These are phyloP conservation scores for Globisporangium middletonii DNA, from an alignment of 352 stramenopile species.

Conservation along the genomic window DNA sequence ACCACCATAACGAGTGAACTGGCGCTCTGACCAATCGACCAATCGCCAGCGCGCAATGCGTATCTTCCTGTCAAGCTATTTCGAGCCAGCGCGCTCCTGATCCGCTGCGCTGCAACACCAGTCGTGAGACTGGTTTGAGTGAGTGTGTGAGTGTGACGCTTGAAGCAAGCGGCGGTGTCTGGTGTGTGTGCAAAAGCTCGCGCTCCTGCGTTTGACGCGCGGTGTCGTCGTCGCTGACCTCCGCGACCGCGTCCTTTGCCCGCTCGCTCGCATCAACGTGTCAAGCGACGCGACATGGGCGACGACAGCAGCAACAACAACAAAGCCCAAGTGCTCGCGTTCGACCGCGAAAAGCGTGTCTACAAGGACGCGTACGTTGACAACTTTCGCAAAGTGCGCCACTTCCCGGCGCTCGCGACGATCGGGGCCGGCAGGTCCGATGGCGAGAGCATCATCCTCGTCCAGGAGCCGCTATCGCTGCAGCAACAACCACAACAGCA, in stretches of 20 bases:
- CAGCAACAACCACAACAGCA: background rate
- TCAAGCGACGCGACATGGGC: background rate
- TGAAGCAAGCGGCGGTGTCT: background rate
- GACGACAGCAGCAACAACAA: conserved; percentile 11
- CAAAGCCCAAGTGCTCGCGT: conserved; percentile 48
- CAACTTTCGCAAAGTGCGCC: conserved; percentile 62
- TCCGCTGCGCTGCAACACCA: background rate
- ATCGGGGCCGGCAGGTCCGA: conserved; percentile 42
- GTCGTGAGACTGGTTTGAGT: too few relatives aligned
- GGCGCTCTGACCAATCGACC: background rate
- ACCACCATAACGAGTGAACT: background rate
- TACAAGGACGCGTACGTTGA: conserved; percentile 74
- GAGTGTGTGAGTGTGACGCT: too few relatives aligned
- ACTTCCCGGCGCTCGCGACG: conserved; percentile 62
- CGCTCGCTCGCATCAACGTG: background rate
- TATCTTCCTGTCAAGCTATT: background rate
- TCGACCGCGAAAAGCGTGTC: conserved; percentile 67
- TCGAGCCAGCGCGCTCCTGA: background rate
- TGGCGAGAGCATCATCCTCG: conserved; percentile 57
- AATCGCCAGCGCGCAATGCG: background rate
- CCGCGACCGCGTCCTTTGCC: background rate
- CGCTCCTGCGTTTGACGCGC: background rate
- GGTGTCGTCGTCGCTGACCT: background rate
- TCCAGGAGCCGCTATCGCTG: conserved; percentile 27
- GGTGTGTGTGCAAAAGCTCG: background rate